These are phyloP conservation scores for Sphaerobolus stellatus DNA, from an alignment of 1,284 basidiomycete genomes.

Conservation along the genomic window DNA sequence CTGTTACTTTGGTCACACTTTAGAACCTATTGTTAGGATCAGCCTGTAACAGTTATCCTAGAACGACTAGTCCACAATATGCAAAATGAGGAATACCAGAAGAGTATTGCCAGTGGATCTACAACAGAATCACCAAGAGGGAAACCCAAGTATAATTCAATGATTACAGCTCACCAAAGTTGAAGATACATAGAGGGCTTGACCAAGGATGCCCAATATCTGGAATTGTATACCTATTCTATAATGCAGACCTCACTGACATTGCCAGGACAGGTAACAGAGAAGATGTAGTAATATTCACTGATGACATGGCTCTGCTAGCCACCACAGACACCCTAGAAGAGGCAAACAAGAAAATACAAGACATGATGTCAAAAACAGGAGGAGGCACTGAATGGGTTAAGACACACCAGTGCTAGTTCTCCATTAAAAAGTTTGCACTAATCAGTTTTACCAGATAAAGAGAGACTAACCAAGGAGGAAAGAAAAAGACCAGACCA, in stretches of 20 bases:
- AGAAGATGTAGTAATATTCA: neutral
- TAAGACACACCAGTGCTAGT: neutral
- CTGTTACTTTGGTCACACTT: too few species aligned
- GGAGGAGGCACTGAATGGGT: neutral
- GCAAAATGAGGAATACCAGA: neutral
- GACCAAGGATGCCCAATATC: slow-evolving; percentile 15
- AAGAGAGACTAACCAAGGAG: neutral
- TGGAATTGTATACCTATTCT: slow-evolving; percentile 7
- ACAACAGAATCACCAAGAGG: neutral
- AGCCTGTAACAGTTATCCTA: too few species aligned
- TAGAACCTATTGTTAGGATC: too few species aligned
- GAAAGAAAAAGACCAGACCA: neutral
- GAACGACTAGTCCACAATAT: slow-evolving; percentile 6
- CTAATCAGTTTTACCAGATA: neutral
- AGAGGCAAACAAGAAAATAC: neutral
- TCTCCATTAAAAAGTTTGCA: neutral
- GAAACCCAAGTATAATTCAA: slow-evolving; percentile 2
- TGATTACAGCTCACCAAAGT: neutral
- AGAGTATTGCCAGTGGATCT: neutral
- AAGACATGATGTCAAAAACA: neutral
- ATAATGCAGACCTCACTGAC: slow-evolving; percentile 10
- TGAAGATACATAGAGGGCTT: neutral
- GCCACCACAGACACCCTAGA: neutral
- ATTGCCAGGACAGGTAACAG: neutral
- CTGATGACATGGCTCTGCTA: neutral